Conservation (phyloP, 2,329 filamentous ascomycete species). For the Herpotrichia juniperi region DNA sequence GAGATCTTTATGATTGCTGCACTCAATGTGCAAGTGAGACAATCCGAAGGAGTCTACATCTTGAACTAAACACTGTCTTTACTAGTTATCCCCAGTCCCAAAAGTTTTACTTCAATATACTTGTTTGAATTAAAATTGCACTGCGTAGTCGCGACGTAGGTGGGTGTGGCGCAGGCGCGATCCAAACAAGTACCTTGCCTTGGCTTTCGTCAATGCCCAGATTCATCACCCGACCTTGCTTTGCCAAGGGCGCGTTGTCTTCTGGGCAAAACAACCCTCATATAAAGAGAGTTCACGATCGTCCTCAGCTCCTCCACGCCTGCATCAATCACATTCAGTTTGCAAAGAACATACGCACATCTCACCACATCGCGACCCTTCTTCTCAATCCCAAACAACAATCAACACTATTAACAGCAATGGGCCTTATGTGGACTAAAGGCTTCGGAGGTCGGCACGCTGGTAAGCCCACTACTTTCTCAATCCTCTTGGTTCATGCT, state of each 20-base stretch:
- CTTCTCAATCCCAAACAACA: background rate
- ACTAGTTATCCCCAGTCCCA: too few species aligned
- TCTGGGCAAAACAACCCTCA: background rate
- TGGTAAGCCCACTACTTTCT: conserved; percentile 37
- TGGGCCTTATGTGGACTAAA: conserved; percentile 57
- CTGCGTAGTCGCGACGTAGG: background rate
- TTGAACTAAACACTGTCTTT: too few species aligned
- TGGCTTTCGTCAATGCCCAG: conserved; percentile 2
- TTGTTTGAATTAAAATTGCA: too few species aligned
- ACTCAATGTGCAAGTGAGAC: too few species aligned
- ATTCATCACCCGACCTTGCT: background rate
- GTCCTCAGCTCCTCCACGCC: background rate
- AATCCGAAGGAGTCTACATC: too few species aligned
- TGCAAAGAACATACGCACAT: background rate
- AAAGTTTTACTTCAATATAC: too few species aligned
- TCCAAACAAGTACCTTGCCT: background rate
- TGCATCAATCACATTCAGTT: background rate
- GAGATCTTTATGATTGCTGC: too few species aligned
- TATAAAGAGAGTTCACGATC: conserved; percentile 1
- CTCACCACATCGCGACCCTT: background rate
- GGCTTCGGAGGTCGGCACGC: conserved; percentile 50
- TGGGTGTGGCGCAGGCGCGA: conserved; percentile 1
- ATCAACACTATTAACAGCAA: conserved; percentile 34
- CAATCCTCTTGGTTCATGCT: conserved; percentile 5
- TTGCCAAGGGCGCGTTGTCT: background rate